Evolutionary conservation across 164 flowering plant species (phyloP).

Genomic region (Stephania yunnanensis): DNA sequence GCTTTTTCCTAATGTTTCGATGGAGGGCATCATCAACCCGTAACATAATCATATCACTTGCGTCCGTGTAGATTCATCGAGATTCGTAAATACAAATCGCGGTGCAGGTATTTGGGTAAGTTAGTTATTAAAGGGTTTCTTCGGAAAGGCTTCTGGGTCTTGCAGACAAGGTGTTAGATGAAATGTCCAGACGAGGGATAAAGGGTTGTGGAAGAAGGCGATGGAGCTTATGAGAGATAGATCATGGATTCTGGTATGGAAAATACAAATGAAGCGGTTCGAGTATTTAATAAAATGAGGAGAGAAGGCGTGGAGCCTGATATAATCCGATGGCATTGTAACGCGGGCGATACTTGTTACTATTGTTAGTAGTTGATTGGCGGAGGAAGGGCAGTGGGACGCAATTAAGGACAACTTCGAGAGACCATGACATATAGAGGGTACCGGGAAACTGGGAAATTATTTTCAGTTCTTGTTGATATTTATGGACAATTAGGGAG

Average conservation of each 20-base stretch:
- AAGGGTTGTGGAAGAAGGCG: slow-evolving; percentile 94
- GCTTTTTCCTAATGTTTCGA: no score
- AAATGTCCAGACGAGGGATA: slow-evolving; percentile 46
- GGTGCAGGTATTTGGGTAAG: no score
- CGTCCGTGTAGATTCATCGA: no score
- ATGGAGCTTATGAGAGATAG: slow-evolving; percentile 54
- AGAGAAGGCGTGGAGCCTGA: slow-evolving; percentile 54
- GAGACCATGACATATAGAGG: slow-evolving; percentile 51
- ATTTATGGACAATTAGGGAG: slow-evolving; percentile 81
- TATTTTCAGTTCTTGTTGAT: slow-evolving; percentile 70
- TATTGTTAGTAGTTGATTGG: slow-evolving; percentile 58
- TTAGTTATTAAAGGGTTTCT: slow-evolving; percentile 36
- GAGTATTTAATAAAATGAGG: slow-evolving; percentile 59
- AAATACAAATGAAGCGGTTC: slow-evolving; percentile 60
- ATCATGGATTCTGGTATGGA: slow-evolving; percentile 60
- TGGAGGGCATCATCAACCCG: no score
- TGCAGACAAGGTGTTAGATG: slow-evolving; percentile 32
- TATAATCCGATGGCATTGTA: slow-evolving; percentile 71
- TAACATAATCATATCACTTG: no score
- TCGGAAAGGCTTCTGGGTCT: slow-evolving; percentile 48
- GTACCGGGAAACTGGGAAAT: slow-evolving; percentile 37
- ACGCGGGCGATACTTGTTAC: slow-evolving; percentile 59
- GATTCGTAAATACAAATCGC: no score
- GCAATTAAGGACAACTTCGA: slow-evolving; percentile 52
- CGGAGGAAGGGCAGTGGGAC: slow-evolving; percentile 82